These are phyloP conservation scores for Sarocladium kiliense DNA, from an alignment of 2,329 filamentous ascomycete genomes.

Conservation along the genomic window DNA sequence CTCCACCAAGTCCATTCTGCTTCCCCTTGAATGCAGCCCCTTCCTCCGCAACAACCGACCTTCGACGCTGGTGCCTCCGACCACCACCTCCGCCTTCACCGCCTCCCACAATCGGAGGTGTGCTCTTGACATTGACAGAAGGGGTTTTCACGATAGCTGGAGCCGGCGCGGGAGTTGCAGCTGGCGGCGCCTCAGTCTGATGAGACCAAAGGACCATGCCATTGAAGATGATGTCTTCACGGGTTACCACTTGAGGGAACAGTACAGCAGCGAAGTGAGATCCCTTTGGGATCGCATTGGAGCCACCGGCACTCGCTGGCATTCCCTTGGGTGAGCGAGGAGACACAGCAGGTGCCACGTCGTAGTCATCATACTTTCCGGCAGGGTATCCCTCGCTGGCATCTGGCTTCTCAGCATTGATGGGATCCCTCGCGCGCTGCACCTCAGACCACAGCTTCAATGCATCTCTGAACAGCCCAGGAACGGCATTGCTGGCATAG, in stretches of 20 bases:
- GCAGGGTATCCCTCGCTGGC: slow-evolving; percentile 15
- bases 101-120: neutral
- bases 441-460: slow-evolving; percentile 18
- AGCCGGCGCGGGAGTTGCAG: neutral
- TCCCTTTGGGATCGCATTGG: neutral
- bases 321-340: slow-evolving; percentile 8
- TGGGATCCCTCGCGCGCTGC: slow-evolving; percentile 21
- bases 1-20: slow-evolving; percentile 5
- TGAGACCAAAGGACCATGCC: slow-evolving; percentile 20
- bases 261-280: slow-evolving; percentile 14
- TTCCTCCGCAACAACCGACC: slow-evolving; percentile 1
- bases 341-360: slow-evolving; percentile 2
- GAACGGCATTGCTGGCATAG: slow-evolving; percentile 16
- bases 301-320: neutral
- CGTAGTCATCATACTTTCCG: slow-evolving; percentile 17
- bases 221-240: slow-evolving; percentile 18
- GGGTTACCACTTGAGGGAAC: slow-evolving; percentile 21
- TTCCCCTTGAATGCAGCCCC: neutral
- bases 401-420: slow-evolving; percentile 18
- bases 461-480: slow-evolving; percentile 19
- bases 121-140: slow-evolving; percentile 1
- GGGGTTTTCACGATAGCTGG: neutral
- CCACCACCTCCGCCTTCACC: neutral
- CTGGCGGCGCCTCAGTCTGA: slow-evolving; percentile 12
- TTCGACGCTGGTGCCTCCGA: neutral